These are phyloP conservation scores for Beauveria sp. DNA, from an alignment of 2,329 filamentous ascomycete genomes.

Conservation along the genomic window DNA sequence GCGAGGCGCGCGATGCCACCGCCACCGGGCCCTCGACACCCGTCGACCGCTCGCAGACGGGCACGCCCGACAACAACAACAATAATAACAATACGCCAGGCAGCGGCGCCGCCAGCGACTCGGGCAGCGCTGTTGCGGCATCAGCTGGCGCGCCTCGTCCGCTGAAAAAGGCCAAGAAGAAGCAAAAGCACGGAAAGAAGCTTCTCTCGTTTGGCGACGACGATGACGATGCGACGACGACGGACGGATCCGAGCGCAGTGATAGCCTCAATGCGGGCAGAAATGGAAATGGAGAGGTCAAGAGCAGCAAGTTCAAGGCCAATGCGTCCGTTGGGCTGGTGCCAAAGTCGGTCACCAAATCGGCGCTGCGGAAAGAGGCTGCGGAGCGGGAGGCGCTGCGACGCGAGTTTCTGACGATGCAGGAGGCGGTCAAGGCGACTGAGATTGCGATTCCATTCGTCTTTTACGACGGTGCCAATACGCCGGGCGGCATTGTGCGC, in stretches of 20 bases:
- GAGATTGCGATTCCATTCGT: conserved; percentile 91
- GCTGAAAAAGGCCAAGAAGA: conserved; percentile 30
- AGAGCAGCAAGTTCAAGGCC: conserved; percentile 46
- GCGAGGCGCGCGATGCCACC: conserved; percentile 62
- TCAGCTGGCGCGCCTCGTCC: conserved; percentile 16
- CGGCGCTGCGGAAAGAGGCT: conserved; percentile 71
- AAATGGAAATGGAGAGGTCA: conserved; percentile 14
- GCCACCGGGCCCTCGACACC: conserved; percentile 38
- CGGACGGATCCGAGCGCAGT: conserved; percentile 25
- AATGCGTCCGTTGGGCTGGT: conserved; percentile 54
- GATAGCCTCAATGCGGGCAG: conserved; percentile 11
- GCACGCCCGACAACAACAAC: conserved; percentile 34
- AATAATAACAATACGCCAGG: conserved; percentile 19
- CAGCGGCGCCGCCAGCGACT: conserved; percentile 24
- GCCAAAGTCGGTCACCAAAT: conserved; percentile 64
- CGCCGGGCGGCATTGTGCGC: conserved; percentile 72
- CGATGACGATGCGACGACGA: conserved; percentile 48
- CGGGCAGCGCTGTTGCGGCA: conserved; percentile 16
- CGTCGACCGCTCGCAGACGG: conserved; percentile 36
- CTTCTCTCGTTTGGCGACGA: conserved; percentile 61
- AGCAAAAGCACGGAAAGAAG: conserved; percentile 33
- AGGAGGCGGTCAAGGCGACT: conserved; percentile 79
- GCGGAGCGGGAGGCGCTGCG: conserved; percentile 70
- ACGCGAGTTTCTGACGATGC: conserved; percentile 73
- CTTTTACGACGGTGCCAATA: conserved; percentile 91